Evolutionary conservation across 768 basidiomycete genomes (phyloP), one percentile per base, ranked within the genome.

Genomic region (Tulasnella sp.): DNA sequence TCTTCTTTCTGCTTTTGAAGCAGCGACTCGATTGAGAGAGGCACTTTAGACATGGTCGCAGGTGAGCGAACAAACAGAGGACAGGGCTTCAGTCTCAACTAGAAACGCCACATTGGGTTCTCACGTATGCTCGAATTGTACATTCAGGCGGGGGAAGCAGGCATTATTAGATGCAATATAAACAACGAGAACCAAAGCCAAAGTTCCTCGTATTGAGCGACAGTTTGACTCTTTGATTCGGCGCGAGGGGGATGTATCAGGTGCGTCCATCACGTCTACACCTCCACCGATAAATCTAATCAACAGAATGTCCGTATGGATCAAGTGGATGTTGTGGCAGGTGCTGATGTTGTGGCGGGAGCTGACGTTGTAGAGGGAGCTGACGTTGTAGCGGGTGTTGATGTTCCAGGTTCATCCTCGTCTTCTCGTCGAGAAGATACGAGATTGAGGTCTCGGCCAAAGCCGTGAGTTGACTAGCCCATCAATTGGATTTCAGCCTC

Each of bases 1-100:
- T 97, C 96, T 48, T 87, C 89, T 81, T 89, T 91, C 85, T 99
- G 97, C 85, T 92, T 93, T 81, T 92, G 90, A 35, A 99, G 87
- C 79, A 98, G 85, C 48, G 89, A 87, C 82, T 98, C 95, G 79
- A 98, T 96, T 6, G 95, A 97, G 55, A 98, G 86, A 0, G 96
- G 96, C 83, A 92, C 90, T 69, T 74, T 76, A 39, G 69, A 44
- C 70, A 69, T 44, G 67, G 70, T 72, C 29, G 77, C 13, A 11
- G 61, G 70, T 77, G 61, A 32, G 61, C 61, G 26, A 26, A 67
- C 26, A 67, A 35, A 35, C 32, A 67, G 61, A 67, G 5, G 61
- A 7, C n/a, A 29, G 15, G 16, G 5, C 32, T 67, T 67, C 61
- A 67, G 61, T 67, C 61, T 20, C 29, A 15, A 67, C 32, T 67